Evolutionary conservation across 805 yeast species (phyloP), one percentile per base, ranked within the genome.

Genomic region (Saturnispora diversa): DNA sequence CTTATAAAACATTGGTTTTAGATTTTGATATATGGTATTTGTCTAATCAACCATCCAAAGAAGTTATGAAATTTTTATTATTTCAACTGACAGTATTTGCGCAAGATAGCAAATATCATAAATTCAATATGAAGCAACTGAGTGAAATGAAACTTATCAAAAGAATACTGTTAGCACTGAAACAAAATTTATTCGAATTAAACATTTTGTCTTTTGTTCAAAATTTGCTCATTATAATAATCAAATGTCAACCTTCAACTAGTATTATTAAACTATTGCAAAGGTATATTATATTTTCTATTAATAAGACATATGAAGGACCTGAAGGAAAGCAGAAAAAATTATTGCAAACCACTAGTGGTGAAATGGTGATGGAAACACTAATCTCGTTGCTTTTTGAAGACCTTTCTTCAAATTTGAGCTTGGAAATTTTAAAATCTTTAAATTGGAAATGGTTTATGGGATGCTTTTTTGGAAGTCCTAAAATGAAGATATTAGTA

Each of bases 361-460:
- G 64, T 1, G 40, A 55, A n/a, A 53, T 61, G 37, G 54, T 65
- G 8, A 48, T 65, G 21, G 65, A 65, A 27, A 60, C 65, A 7
- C 35, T 73, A 6, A 56, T 64, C 45, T 44, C 68, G 43, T 55
- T 71, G 55, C 43, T 70, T 28, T 49, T 69, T 45, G 74, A 71
- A 28, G 15, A 31, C 6, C 32, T 35, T 15, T 13, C 17, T 12
- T 5, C 5, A 9, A 20, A 39, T 5, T n/a, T 15, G 5, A 42
- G 63, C 55, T 72, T 58, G 54, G 70, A 58, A 50, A 68, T 59
- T 50, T 70, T 67, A 2, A 69, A 77, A 34, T 64, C 80, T 0
- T 65, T 84, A 2, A 72, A 84, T 1, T 66, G 79, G 5, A 81
- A 80, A 51, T 79, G 88, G 82, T 62, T 74, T 3, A 51, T 83